Evolutionary conservation across 352 stramenopile genomes (phyloP).

Genomic region (Phytophthora sp.): DNA sequence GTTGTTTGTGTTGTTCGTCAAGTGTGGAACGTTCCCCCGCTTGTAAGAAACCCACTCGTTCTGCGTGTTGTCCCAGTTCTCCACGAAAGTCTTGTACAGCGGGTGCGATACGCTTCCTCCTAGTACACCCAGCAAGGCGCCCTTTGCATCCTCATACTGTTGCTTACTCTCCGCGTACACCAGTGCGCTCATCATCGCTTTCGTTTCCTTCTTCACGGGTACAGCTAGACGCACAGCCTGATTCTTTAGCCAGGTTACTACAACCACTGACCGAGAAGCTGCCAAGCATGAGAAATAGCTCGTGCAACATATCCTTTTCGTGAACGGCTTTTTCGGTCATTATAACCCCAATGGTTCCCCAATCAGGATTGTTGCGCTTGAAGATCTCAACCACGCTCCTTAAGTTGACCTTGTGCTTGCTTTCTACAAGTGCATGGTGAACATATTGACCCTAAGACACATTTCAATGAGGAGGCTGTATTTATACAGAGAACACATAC

Average conservation of each 20-base stretch:
- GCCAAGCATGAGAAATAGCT: neutral
- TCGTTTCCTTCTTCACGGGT: slow-evolving; percentile 4
- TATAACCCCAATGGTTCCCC: neutral
- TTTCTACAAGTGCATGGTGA: slow-evolving; percentile 21
- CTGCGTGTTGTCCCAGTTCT: slow-evolving; percentile 9
- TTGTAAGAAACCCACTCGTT: slow-evolving; percentile 11
- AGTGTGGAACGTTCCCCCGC: slow-evolving; percentile 13
- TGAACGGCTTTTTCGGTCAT: slow-evolving; percentile 18
- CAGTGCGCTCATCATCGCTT: neutral
- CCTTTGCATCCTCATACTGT: slow-evolving; percentile 2
- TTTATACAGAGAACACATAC: neutral
- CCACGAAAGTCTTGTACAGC: neutral
- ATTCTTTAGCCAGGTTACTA: slow-evolving; percentile 19
- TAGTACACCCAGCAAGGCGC: neutral
- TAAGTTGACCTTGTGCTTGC: slow-evolving; percentile 16
- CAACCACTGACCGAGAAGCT: neutral
- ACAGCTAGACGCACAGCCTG: neutral
- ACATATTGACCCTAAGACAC: slow-evolving; percentile 28
- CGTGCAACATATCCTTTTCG: neutral
- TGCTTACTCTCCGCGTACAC: neutral
- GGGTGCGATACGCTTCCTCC: neutral
- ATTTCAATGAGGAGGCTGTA: no score
- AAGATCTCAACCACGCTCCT: slow-evolving; percentile 3
- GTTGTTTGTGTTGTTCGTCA: slow-evolving; percentile 25
- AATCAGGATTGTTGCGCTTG: slow-evolving; percentile 11